Evolutionary conservation across 2,329 filamentous ascomycete genomes (phyloP).

Genomic region (Xylariaceae sp.): DNA sequence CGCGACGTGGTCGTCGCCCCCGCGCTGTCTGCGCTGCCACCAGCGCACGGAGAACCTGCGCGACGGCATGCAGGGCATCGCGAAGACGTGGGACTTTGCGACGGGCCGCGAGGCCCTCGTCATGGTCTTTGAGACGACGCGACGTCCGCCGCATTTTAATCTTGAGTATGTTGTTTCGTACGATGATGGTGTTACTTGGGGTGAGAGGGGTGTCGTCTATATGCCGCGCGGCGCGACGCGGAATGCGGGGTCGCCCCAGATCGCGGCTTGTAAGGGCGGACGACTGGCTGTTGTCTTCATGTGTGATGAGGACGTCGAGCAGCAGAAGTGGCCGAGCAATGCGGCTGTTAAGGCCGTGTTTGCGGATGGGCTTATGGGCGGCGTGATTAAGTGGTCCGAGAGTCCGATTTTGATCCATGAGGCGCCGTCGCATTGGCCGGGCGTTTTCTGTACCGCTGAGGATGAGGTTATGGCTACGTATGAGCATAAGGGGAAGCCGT

Average conservation of each 20-base stretch:
- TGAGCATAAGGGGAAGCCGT: constrained; percentile 29
- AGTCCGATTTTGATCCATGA: constrained; percentile 30
- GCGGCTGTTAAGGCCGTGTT: constrained; percentile 40
- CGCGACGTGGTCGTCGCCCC: constrained; percentile 37
- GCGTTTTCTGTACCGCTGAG: constrained; percentile 29
- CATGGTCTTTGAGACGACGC: constrained; percentile 44
- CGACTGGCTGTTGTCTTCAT: constrained; percentile 41
- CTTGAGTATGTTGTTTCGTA: constrained; percentile 42
- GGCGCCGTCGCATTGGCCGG: constrained; percentile 33
- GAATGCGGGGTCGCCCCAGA: constrained; percentile 43
- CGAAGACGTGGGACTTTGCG: constrained; percentile 21
- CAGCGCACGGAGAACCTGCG: constrained; percentile 33
- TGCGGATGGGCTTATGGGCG: constrained; percentile 31
- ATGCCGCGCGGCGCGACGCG: constrained; percentile 33
- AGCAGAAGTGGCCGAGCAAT: constrained; percentile 36
- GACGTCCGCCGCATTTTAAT: constrained; percentile 36
- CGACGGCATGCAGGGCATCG: constrained; percentile 44
- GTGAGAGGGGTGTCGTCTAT: constrained; percentile 38
- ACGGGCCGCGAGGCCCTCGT: constrained; percentile 34
- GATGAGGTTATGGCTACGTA: constrained; percentile 31
- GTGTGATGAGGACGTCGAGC: constrained; percentile 40
- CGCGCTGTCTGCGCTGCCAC: constrained; percentile 38
- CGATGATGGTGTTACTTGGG: constrained; percentile 40
- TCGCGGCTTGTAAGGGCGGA: constrained; percentile 37
- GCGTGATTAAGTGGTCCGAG: constrained; percentile 33